Evolutionary conservation across 2,329 filamentous ascomycete species (phyloP).

Genomic region (Diaporthe ilicicola): DNA sequence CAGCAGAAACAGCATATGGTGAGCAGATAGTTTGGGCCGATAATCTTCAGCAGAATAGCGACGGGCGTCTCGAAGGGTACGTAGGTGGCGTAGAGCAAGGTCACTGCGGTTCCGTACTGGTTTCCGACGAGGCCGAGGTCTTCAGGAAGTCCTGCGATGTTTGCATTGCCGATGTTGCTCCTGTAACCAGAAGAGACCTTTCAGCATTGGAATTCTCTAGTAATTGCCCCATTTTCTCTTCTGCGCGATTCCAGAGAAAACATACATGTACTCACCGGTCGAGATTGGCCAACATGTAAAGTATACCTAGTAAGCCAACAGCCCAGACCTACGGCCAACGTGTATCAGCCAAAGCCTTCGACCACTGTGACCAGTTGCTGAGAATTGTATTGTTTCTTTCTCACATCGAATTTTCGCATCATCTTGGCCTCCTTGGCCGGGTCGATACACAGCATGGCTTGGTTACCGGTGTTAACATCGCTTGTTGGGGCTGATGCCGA

Average conservation of each 20-base stretch:
- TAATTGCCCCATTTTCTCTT: no score
- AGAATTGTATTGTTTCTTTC: no score
- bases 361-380: no score
- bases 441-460: constrained; percentile 11
- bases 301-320: constrained; percentile 26
- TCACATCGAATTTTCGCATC: constrained; percentile 30
- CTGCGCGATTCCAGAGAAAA: no score
- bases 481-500: not conserved
- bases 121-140: constrained; percentile 34
- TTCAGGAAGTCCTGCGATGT: constrained; percentile 37
- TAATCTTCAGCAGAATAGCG: constrained; percentile 44
- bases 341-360: no score
- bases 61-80: constrained; percentile 44
- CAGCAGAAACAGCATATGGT: constrained; percentile 38
- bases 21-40: constrained; percentile 45
- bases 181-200: not conserved
- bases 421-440: constrained; percentile 29
- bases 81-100: constrained; percentile 46
- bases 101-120: constrained; percentile 43
- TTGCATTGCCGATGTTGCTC: constrained; percentile 39
- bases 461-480: not conserved
- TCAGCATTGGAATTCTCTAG: no score
- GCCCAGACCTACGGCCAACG: constrained; percentile 28
- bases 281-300: constrained; percentile 37
- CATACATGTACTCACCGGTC: constrained; percentile 37